Base-by-base conservation (phyloP, 768 basidiomycete species). In the Omphalotus guepiniiformis region DNA sequence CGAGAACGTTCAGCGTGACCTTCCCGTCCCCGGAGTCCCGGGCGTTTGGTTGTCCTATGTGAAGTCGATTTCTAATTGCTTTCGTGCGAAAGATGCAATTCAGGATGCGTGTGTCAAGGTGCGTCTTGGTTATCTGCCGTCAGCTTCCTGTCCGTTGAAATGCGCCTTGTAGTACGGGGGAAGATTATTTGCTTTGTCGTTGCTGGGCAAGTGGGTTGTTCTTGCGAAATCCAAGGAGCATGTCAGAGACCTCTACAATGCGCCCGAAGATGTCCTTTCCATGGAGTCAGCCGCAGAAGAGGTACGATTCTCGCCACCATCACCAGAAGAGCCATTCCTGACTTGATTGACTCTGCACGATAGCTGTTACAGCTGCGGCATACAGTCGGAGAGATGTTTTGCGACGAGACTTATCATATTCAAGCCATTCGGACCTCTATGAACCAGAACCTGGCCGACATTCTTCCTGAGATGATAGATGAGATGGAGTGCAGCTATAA, bases 361-460 rank as follows among this genome's bases (percentile, higher is more conserved):
- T 39, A 71, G 66, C 60, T 68, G 45, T 58, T 71, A 48, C 66
- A 67, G 50, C 61, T 67, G 45, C 62, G 64, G 44, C 66, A 70
- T 50, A 67, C 65, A 11, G 59, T 73, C 16, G 70, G 71, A 23
- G 28, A 58, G 11, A 58, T 61, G 32, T 57, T 68, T 9, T 59
- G 62, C 41, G 55, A 57, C 12, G 61, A 63, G 42, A 60, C 61
- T 13, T 72, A 71, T 48, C 70, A 73, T 37, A 58, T 67, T 16
- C 45, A 59, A 12, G 64, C 65, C 37, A 42, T 69, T 15, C 61
- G 61, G 37, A 50, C 45, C 22, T 62, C 62, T 2, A 57, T 72
- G 48, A 70, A 53, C 32, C 60, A 64, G 43, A 69, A 64, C 48
- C 59, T 71, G n/a, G 48, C 49, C 0, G 41, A 34, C 6, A 55